Evolutionary conservation across 208 protist genomes (phyloP), one percentile per base, ranked within the genome.

Genomic region (Trypanosoma conorhini): DNA sequence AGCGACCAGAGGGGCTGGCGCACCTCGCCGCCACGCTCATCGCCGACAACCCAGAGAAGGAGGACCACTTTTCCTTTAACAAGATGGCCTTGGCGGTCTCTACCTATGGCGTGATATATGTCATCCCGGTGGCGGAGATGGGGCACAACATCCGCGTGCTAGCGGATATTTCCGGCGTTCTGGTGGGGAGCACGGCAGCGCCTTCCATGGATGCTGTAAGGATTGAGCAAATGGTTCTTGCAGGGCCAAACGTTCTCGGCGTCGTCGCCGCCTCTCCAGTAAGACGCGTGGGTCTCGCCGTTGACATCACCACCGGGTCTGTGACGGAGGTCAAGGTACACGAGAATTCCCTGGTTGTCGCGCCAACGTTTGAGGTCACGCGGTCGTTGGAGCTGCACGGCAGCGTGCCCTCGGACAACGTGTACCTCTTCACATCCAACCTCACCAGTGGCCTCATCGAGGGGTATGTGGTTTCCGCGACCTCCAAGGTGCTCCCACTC

Each of bases 1-100:
- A 90, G 66, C 86, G 91, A 42, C 60, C 50, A 33, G 91, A 96
- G 58, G 88, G 83, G 4, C 79, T 96, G 7, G 72, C 83, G 13
- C 65, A 70, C 59, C 76, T 77, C 50, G 70, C 79, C 21, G 83
- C 75, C 19, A 79, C 74, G 50, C 58, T 84, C 19, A 86, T 96
- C 59, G 76, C 73, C 21, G 74, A 86, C 38, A 71, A 69, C 55
- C 70, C 42, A 33, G 17, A 48, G 21, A 17, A 59, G 13, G 63
- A 91, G 4, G 91, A 96, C 68, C 88, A 91, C 70, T 94, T 96
- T 60, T 76, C 86, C 51, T 93, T 96, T 61, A 87, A 89, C 66
- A 90, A 93, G 75, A 54, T 87, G 22, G 74, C 80, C 8, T 62
- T 94, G 8, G 62, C 84, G 19, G 77, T 80, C 46, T 93, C 92